Base-by-base conservation (phyloP, 2,329 filamentous ascomycete species). In the Drechslera avenae region DNA sequence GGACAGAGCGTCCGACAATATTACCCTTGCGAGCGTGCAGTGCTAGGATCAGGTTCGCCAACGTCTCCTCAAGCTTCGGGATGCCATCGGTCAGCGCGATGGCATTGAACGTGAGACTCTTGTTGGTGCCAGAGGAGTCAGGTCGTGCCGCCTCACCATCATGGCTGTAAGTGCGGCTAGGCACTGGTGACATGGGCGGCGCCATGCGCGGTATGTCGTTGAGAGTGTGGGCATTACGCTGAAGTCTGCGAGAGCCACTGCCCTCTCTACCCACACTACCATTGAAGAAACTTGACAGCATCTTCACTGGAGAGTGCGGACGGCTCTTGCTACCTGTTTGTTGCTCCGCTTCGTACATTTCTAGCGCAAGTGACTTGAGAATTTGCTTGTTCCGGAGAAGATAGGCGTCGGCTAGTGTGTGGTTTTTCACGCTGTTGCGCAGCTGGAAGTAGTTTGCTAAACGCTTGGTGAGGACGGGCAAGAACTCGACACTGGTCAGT, bases 11-110 rank as follows among this genome's bases (percentile, higher is more conserved):
- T 14, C 89, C 91, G 14, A 95, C 83, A 50, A 96, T 90, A 64
- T 91, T 91, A 26, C 92, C 92, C 69, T 93, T 95, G 34, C 91
- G 86, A 32, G 88, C 87, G 65, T 94, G 90, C 26, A 97, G 78
- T 31, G 89, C 88, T 36, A 92, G 84, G 37, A 92, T 84, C 64
- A 95, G 95, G 16, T 89, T 88, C 0, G 87, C 87, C 59, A 97
- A 88, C 0, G 90, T 92, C 63, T 95, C 88, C 72, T 97, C 92
- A 1, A 96, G 77, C 42, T 86, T 85, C 39, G 87, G 81, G 2
- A 93, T 77, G 3, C 70, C 62, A 39, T 74, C 71, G 12, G 51
- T 59, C 5, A 56, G 55, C n/a, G 54, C 34, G 34, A 47, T 18
- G n/a, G 54, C 59, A 28, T 67, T 70, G 56, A 72, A 69, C 6